phyloP scores from a whole-genome alignment of 1,284 basidiomycete genomes.

The Pascua sp. region DNA sequence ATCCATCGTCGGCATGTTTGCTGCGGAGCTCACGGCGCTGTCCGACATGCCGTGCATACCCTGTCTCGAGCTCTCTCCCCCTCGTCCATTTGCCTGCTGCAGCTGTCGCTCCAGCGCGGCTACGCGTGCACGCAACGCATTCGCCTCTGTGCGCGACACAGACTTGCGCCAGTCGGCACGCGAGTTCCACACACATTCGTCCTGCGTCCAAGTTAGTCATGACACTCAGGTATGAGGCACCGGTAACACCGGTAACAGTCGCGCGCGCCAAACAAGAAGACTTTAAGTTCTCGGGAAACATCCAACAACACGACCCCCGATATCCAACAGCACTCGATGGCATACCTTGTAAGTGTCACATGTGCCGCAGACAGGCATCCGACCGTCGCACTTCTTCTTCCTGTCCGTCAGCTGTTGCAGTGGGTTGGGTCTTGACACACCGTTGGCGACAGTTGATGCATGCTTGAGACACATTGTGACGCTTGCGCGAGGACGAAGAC shows the following conservation, averaged over 20 bases:
- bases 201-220: slow-evolving; percentile 13
- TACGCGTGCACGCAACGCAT: slow-evolving; percentile 26
- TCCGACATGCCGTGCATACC: too few species aligned
- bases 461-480: slow-evolving; percentile 9
- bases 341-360: slow-evolving; percentile 36
- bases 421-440: neutral
- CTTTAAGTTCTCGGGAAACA: too few species aligned
- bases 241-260: too few species aligned
- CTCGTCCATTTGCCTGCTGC: neutral
- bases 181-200: slow-evolving; percentile 31
- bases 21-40: too few species aligned
- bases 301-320: too few species aligned
- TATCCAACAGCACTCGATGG: too few species aligned
- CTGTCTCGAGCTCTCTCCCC: too few species aligned
- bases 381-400: slow-evolving; percentile 41
- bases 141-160: slow-evolving; percentile 26
- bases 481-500: neutral
- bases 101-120: slow-evolving; percentile 22
- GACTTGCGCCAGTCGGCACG: slow-evolving; percentile 30
- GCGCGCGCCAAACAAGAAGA: too few species aligned
- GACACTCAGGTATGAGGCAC: too few species aligned
- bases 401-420: slow-evolving; percentile 11
- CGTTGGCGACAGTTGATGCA: slow-evolving; percentile 17
- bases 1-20: too few species aligned
- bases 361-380: slow-evolving; percentile 33